Percentiles rank a stretch among this genome's conserved stretches.
Evolutionary conservation across 2,329 filamentous ascomycete genomes (phyloP).

Genomic region (Colletotrichum agaves): DNA sequence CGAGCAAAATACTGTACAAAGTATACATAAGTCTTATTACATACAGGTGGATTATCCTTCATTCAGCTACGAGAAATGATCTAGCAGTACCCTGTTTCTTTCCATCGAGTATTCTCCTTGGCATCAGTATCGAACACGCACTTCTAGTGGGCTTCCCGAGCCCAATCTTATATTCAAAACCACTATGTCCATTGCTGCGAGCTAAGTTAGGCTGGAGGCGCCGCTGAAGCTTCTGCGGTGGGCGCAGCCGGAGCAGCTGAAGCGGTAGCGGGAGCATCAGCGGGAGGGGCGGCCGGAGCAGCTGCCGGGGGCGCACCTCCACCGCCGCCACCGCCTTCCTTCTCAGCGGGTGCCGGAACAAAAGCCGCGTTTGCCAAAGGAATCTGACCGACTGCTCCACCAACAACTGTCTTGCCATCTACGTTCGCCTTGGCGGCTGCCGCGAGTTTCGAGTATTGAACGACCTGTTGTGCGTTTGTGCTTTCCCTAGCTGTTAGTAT

Average conservation of each 20-base stretch:
- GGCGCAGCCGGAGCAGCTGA: slow-evolving; percentile 3
- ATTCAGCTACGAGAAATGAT: background rate
- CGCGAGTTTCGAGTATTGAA: slow-evolving; percentile 44
- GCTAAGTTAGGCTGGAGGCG: background rate
- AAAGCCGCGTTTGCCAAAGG: slow-evolving; percentile 45
- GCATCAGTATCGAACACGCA: background rate
- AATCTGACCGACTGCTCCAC: slow-evolving; percentile 45
- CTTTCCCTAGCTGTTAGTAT: slow-evolving; percentile 37
- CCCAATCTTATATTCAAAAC: background rate
- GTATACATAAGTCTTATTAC: slow-evolving; percentile 18
- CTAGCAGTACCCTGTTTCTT: slow-evolving; percentile 6
- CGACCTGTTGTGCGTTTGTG: slow-evolving; percentile 43
- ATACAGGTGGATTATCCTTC: slow-evolving; percentile 16
- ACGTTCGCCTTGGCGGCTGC: slow-evolving; percentile 40
- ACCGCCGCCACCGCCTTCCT: slow-evolving; percentile 23
- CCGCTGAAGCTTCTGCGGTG: background rate
- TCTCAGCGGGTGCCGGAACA: slow-evolving; percentile 38
- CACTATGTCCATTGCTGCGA: background rate
- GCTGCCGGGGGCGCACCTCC: background rate
- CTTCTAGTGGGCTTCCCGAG: background rate
- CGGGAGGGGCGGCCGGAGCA: slow-evolving; percentile 4
- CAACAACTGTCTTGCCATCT: slow-evolving; percentile 43
- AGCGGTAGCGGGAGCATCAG: background rate
- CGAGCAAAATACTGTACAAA: background rate
- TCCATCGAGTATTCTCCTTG: background rate